Conservation (phyloP, 148 eudicot species). For the Cornus suecica region DNA sequence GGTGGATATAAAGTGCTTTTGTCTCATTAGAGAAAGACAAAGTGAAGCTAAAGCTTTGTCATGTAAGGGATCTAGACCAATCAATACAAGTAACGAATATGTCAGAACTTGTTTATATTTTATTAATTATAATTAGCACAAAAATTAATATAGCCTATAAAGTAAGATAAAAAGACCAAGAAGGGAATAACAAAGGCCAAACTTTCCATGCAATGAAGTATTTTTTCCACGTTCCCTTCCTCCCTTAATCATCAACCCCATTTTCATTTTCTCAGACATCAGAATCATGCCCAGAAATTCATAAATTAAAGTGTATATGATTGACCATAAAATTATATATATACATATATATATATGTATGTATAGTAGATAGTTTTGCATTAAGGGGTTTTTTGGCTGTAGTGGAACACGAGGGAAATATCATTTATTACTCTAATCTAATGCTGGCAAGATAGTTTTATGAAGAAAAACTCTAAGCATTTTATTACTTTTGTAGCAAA, state of each 20-base stretch:
- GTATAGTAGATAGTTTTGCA: too few relatives aligned
- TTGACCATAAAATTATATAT: too few relatives aligned
- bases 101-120: slow-evolving; percentile 2
- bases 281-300: background rate
- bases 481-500: too few relatives aligned
- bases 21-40: slow-evolving; percentile 41
- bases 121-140: background rate
- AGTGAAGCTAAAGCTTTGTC: slow-evolving; percentile 31
- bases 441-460: too few relatives aligned
- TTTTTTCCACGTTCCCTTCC: background rate
- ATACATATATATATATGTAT: too few relatives aligned
- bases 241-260: background rate
- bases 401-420: too few relatives aligned
- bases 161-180: slow-evolving; percentile 3
- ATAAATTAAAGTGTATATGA: background rate
- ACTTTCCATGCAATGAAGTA: slow-evolving; percentile 29
- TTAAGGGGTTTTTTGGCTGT: too few relatives aligned
- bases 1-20: slow-evolving; percentile 36
- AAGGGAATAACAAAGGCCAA: slow-evolving; percentile 9
- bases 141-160: background rate
- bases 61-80: slow-evolving; percentile 11
- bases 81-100: slow-evolving; percentile 45
- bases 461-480: too few relatives aligned
- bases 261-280: too few relatives aligned
- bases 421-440: too few relatives aligned